Evolutionary conservation across 805 yeast genomes (phyloP).

Genomic region (Spencermartinsiella europaea): DNA sequence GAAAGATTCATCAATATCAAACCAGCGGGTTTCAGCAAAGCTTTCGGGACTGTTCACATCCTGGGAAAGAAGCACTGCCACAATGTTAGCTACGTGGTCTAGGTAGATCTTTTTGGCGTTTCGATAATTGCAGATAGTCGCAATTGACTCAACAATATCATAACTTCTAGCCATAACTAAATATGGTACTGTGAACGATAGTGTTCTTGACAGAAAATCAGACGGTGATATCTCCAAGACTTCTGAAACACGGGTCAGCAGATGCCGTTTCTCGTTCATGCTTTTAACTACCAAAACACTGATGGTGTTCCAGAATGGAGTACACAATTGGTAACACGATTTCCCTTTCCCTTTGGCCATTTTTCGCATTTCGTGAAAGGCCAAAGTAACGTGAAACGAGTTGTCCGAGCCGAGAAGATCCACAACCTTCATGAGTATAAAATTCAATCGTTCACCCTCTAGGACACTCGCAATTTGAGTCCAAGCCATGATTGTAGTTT

Average conservation of each 20-base stretch:
- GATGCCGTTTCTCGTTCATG: slow-evolving; percentile 43
- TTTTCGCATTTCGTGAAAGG: slow-evolving; percentile 55
- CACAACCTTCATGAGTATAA: slow-evolving; percentile 58
- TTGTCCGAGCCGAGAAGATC: slow-evolving; percentile 61
- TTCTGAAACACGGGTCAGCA: slow-evolving; percentile 57
- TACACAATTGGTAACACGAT: slow-evolving; percentile 73
- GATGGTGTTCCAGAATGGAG: slow-evolving; percentile 73
- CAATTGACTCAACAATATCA: slow-evolving; percentile 58
- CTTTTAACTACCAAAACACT: slow-evolving; percentile 58
- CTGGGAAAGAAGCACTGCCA: slow-evolving; percentile 55
- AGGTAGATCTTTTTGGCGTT: slow-evolving; percentile 45
- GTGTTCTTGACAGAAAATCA: slow-evolving; percentile 63
- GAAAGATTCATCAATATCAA: slow-evolving; percentile 49
- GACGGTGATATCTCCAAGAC: slow-evolving; percentile 57
- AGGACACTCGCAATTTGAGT: slow-evolving; percentile 58
- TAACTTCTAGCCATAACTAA: slow-evolving; percentile 60
- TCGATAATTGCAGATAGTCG: slow-evolving; percentile 41
- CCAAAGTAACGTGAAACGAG: slow-evolving; percentile 62
- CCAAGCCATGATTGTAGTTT: slow-evolving; percentile 42
- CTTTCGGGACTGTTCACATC: slow-evolving; percentile 44
- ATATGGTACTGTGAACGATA: slow-evolving; percentile 70
- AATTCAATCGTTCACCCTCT: slow-evolving; percentile 63
- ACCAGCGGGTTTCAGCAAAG: slow-evolving; percentile 48
- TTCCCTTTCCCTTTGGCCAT: slow-evolving; percentile 52
- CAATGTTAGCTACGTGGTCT: slow-evolving; percentile 45